Base-by-base conservation (phyloP, 2,329 filamentous ascomycete species). In the Cytospora schulzeri region DNA sequence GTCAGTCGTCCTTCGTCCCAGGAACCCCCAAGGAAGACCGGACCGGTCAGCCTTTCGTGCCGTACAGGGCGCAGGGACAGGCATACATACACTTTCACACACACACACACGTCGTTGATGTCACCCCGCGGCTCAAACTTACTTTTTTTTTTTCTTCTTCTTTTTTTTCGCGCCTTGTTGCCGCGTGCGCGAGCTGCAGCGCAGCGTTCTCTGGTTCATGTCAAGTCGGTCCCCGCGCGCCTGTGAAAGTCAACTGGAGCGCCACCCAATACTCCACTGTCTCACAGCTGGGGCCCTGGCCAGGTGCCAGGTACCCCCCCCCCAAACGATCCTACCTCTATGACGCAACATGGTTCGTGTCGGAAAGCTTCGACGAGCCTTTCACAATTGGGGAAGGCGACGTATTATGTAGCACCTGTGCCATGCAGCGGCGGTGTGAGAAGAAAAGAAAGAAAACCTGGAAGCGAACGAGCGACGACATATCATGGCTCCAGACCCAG, bases 161-260 rank as follows among this genome's bases (percentile, higher is more conserved):
- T n/a, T 48, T 48, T 48, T 48, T 48, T 24, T 24, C 45, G 45
- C 45, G n/a, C 45, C 45, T 12, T 48, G 45, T 14, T 24, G 19
- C 45, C 45, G 41, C 45, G 45, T 24, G 45, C n/a, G 45, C 45
- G 45, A 48, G 45, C 45, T 48, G 45, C 45, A 48, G 45, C n/a
- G 4, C 22, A n/a, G 45, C 45, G 9, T 24, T 2, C 11, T 48
- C 17, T n/a, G 24, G 45, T 12, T 24, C n/a, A 48, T 48, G 19
- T 48, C 45, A 48, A 24, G n/a, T 24, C 45, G 8, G 45, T 14
- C 45, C 45, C 45, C 45, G 45, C 45, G 45, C 45, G 45, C 45
- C 45, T 22, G 45, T 48, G 45, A 48, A 35, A 14, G 22, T 22
- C 45, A 48, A 48, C n/a, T 22, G 45, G 45, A 22, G 45, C 45